phyloP scores from a whole-genome alignment of 169 alveolate species.

The Babesia gibsoni region DNA sequence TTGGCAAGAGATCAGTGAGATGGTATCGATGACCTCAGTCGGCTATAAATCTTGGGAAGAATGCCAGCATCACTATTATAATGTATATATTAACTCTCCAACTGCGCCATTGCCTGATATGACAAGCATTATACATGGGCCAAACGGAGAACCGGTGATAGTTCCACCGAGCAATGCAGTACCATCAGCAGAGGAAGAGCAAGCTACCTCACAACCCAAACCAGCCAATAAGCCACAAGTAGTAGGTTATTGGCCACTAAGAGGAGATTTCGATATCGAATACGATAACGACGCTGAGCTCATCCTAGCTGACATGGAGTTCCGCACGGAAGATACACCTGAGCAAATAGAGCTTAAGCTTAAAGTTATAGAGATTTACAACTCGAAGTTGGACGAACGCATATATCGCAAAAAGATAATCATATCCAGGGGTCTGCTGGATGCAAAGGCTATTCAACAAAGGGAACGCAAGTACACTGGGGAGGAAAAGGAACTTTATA shows the following conservation, averaged over 20 bases:
- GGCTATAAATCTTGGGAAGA: constrained; percentile 74
- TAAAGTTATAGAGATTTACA: constrained; percentile 83
- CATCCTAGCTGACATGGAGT: constrained; percentile 95
- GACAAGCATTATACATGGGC: constrained; percentile 36
- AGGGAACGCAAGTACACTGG: constrained; percentile 85
- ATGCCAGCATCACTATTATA: constrained; percentile 79
- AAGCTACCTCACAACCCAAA: constrained; percentile 48
- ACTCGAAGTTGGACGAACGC: constrained; percentile 87
- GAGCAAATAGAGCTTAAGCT: constrained; percentile 80
- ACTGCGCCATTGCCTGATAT: constrained; percentile 78
- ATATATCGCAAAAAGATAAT: constrained; percentile 82
- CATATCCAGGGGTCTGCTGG: constrained; percentile 85
- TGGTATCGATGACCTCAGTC: constrained; percentile 68
- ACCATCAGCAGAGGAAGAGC: constrained; percentile 51
- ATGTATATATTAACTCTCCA: constrained; percentile 72
- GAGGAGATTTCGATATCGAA: constrained; percentile 98
- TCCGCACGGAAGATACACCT: constrained; percentile 82
- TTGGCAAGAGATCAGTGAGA: constrained; percentile 79
- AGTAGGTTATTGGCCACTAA: constrained; percentile 93
- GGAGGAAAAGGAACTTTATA: constrained; percentile 88
- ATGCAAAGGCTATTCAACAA: constrained; percentile 82
- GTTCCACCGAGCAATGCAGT: constrained; percentile 38
- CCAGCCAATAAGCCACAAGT: constrained; percentile 78
- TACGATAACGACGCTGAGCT: constrained; percentile 98
- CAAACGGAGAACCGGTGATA: constrained; percentile 52